These are phyloP conservation scores for Athelia sp. DNA, from an alignment of 1,284 basidiomycete genomes.

Conservation along the genomic window DNA sequence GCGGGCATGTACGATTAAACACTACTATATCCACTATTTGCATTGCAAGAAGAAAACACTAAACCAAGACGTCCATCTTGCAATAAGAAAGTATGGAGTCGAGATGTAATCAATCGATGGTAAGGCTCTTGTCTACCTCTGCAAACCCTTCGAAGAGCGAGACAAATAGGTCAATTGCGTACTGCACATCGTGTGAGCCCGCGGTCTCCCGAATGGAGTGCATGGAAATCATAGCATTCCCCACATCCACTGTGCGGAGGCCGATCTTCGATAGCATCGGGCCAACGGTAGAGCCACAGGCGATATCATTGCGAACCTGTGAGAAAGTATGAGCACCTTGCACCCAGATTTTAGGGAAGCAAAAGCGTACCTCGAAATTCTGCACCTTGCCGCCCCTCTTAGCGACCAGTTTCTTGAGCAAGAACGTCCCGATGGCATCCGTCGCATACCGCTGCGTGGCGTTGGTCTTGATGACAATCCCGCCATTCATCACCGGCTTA, in stretches of 20 bases:
- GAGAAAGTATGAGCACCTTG: slow-evolving; percentile 7
- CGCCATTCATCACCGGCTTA: slow-evolving; percentile 80
- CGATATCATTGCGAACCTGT: slow-evolving; percentile 33
- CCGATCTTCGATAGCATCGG: slow-evolving; percentile 82
- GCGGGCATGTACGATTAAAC: too few species aligned
- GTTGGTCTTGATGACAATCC: slow-evolving; percentile 93
- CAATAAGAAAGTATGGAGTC: too few species aligned
- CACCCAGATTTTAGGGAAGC: slow-evolving; percentile 45
- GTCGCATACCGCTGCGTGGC: slow-evolving; percentile 74
- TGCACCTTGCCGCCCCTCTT: slow-evolving; percentile 85
- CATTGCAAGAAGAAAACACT: too few species aligned
- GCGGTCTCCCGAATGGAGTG: slow-evolving; percentile 93
- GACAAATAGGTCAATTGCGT: slow-evolving; percentile 75
- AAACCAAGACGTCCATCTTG: too few species aligned
- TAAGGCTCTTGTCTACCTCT: slow-evolving; percentile 58
- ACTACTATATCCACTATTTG: too few species aligned
- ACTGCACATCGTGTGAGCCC: slow-evolving; percentile 70
- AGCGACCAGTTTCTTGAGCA: slow-evolving; percentile 71
- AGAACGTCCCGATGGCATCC: slow-evolving; percentile 66
- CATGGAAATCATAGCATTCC: slow-evolving; percentile 84
- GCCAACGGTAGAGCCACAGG: slow-evolving; percentile 89
- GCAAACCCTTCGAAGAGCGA: slow-evolving; percentile 81
- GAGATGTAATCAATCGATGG: slow-evolving; percentile 56
- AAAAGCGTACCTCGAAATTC: slow-evolving; percentile 85
- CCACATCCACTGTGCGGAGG: slow-evolving; percentile 87